Base-by-base conservation (phyloP, 2,329 filamentous ascomycete species). In the Diaporthe sp. region DNA sequence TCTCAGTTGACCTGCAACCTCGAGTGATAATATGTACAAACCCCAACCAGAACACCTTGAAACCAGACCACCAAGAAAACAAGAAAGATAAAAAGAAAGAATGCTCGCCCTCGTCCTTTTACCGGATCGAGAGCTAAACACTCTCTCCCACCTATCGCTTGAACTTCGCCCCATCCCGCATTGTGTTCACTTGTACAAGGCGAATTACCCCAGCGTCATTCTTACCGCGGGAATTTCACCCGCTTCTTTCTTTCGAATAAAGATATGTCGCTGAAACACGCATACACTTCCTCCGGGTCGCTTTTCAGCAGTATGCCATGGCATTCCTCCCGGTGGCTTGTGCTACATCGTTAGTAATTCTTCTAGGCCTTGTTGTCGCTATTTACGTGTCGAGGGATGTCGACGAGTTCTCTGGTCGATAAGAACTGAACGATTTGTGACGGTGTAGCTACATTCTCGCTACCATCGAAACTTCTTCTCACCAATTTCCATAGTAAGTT, bases 401-500 rank as follows among this genome's bases (percentile, higher is more conserved):
- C 44, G 32, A 5, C 15, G 8, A 44, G 8, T 13, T 68, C n/a
- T 53, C n/a, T 39, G 8, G n/a, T 68, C 8, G 61, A 37, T 7
- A 53, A 39, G n/a, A 53, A 68, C 6, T 39, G 44, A 9, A 53
- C 35, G 6, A 75, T 75, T 17, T 75, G 61, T n/a, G 61, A 19
- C 27, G 70, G 55, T 13, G 27, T 69, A 8, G 55, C 19, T 19
- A 59, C 56, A 22, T 37, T 32, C 9, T 63, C 55, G 27, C 68
- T 63, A 9, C 66, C 65, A 6, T 47, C 15, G 6, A 58, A 59
- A 19, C n/a, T 37, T 8, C 30, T 17, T n/a, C 50, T 39, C 12
- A 69, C 71, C 15, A 73, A 6, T 12, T 63, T 32, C 74, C 74
- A 73, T 6, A 73, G 59, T 4, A 37, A 9, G 13, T 44, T 59